phyloP scores from a whole-genome alignment of 345 rosid species.

The Citrus unshiu region DNA sequence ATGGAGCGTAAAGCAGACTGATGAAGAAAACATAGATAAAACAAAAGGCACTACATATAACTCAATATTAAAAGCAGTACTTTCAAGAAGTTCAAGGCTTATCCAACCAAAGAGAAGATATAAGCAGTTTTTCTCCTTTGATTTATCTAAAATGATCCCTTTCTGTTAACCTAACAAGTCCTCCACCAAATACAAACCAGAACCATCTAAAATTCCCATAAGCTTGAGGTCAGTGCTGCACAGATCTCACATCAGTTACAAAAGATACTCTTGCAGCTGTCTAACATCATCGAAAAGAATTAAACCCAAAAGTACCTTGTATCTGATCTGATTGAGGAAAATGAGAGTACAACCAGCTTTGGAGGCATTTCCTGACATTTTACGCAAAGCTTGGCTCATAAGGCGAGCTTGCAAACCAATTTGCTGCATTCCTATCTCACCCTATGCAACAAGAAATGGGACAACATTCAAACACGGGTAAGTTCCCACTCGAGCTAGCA shows the following conservation, averaged over 20 bases:
- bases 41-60: background rate
- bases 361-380: slow-evolving; percentile 99
- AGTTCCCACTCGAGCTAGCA: background rate
- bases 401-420: slow-evolving; percentile 98
- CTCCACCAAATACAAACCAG: background rate
- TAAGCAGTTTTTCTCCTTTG: background rate
- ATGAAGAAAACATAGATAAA: background rate
- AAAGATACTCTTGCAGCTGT: background rate
- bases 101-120: background rate
- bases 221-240: background rate
- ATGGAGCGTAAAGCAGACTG: background rate
- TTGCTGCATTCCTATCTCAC: slow-evolving; percentile 99
- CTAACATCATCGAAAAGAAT: slow-evolving; percentile 1
- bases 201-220: background rate
- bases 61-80: background rate
- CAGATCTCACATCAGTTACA: background rate
- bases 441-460: slow-evolving; percentile 35
- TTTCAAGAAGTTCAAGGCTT: background rate
- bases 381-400: slow-evolving; percentile 98
- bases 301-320: slow-evolving; percentile 54
- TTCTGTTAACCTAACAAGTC: background rate
- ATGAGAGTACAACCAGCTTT: slow-evolving; percentile 97
- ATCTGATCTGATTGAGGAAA: slow-evolving; percentile 90
- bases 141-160: background rate
- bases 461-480: background rate